phyloP scores from a whole-genome alignment of 2,329 filamentous ascomycete species.

The Cladosporium phlei region DNA sequence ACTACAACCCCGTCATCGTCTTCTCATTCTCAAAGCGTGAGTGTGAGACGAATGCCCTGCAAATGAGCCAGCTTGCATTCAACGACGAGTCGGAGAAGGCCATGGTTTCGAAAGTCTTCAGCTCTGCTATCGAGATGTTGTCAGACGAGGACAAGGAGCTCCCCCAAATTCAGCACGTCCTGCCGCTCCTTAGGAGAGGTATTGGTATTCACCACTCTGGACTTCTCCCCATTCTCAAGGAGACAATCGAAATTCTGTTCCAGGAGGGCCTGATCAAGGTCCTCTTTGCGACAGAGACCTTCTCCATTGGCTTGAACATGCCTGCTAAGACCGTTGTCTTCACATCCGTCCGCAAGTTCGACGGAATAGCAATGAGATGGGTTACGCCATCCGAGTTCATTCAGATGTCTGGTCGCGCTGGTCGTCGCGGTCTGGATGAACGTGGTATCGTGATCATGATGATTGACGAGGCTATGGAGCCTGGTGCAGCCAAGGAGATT shows the following conservation, averaged over 20 bases:
- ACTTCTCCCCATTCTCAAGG: constrained; percentile 89
- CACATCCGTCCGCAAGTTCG: constrained; percentile 91
- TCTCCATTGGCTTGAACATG: constrained; percentile 98
- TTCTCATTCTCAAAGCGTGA: constrained; percentile 99
- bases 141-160: constrained; percentile 86
- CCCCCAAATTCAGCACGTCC: constrained; percentile 83
- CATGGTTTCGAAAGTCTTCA: constrained; percentile 91
- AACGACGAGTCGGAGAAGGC: constrained; percentile 94
- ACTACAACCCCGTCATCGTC: constrained; percentile 95
- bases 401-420: constrained; percentile 96
- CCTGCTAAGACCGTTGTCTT: constrained; percentile 99
- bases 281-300: constrained; percentile 94
- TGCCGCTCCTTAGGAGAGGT: constrained; percentile 82
- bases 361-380: constrained; percentile 74
- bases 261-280: constrained; percentile 98
- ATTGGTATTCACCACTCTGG: constrained; percentile 98
- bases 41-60: constrained; percentile 83
- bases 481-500: constrained; percentile 86
- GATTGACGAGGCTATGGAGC: constrained; percentile 95
- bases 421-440: constrained; percentile 93
- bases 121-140: constrained; percentile 85
- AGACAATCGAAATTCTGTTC: constrained; percentile 98
- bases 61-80: constrained; percentile 83
- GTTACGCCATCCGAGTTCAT: constrained; percentile 95
- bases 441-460: constrained; percentile 99